Evolutionary conservation across 176 grass and related monocot genomes (phyloP).

Genomic region (Carex parvula): DNA sequence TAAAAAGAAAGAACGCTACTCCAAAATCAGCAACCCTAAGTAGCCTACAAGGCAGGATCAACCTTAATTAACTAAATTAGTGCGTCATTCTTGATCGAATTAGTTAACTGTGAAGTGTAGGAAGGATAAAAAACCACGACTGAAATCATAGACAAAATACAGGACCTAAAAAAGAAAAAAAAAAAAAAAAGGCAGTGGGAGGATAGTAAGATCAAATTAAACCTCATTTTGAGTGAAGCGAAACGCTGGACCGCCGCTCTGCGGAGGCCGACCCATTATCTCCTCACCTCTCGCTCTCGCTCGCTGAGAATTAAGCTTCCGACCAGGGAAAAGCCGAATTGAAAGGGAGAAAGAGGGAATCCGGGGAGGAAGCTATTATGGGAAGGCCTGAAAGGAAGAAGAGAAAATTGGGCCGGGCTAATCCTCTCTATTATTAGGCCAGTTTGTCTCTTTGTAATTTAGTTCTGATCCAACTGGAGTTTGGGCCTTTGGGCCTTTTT

Average conservation of each 20-base stretch:
- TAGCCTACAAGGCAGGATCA: not conserved
- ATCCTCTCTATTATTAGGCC: not conserved
- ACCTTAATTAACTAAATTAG: not conserved
- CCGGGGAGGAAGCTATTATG: not conserved
- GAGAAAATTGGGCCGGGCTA: not conserved
- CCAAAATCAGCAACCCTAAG: slow-evolving; percentile 16
- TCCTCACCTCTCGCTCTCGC: not conserved
- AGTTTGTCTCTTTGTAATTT: not conserved
- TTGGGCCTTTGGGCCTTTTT: not conserved
- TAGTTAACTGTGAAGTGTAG: not conserved
- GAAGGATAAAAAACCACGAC: not conserved
- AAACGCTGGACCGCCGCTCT: slow-evolving; percentile 63
- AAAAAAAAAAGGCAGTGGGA: not conserved
- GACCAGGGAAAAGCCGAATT: not conserved
- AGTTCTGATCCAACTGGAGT: not conserved
- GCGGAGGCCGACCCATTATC: slow-evolving; percentile 72
- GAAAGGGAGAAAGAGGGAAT: not conserved
- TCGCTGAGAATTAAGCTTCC: not conserved
- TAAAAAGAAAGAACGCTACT: no score
- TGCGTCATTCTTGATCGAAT: not conserved
- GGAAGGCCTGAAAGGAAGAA: not conserved
- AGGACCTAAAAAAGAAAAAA: not conserved
- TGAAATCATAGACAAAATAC: not conserved
- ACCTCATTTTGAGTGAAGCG: slow-evolving; percentile 85
- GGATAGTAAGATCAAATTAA: not conserved